Percentiles rank a stretch among this genome's conserved stretches.
Conservation (phyloP, 768 basidiomycete genomes). For the Leccinellum rugosiceps region DNA sequence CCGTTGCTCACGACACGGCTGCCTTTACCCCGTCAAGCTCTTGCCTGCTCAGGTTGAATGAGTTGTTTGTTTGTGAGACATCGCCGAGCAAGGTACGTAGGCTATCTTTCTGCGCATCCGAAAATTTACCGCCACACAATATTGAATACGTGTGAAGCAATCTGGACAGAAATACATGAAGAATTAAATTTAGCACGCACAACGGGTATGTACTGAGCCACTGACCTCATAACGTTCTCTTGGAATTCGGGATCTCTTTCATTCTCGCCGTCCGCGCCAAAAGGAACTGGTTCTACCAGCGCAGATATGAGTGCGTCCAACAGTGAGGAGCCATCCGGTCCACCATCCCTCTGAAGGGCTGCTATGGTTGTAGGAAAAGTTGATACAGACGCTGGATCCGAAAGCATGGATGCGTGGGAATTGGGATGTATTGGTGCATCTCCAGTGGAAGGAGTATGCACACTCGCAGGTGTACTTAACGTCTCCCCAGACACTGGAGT, state of each 20-base stretch:
- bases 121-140: constrained; percentile 36
- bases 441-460: constrained; percentile 22
- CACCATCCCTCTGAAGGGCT: constrained; percentile 43
- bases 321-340: constrained; percentile 33
- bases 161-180: constrained; percentile 27
- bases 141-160: constrained; percentile 52
- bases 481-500: constrained; percentile 38
- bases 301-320: constrained; percentile 50
- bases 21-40: constrained; percentile 22
- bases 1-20: constrained; percentile 22
- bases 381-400: constrained; percentile 47
- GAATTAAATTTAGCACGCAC: neutral
- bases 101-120: constrained; percentile 27
- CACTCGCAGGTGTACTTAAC: neutral
- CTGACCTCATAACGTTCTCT: constrained; percentile 59
- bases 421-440: constrained; percentile 57
- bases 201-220: neutral
- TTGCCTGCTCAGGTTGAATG: constrained; percentile 29
- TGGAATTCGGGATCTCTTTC: constrained; percentile 61
- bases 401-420: constrained; percentile 64
- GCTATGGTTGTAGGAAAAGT: constrained; percentile 49
- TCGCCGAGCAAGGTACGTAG: constrained; percentile 28
- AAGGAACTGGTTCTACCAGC: constrained; percentile 54
- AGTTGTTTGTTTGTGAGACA: constrained; percentile 15
- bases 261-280: constrained; percentile 65